Conservation (phyloP, 345 rosid species). For the Mangifera indica region DNA sequence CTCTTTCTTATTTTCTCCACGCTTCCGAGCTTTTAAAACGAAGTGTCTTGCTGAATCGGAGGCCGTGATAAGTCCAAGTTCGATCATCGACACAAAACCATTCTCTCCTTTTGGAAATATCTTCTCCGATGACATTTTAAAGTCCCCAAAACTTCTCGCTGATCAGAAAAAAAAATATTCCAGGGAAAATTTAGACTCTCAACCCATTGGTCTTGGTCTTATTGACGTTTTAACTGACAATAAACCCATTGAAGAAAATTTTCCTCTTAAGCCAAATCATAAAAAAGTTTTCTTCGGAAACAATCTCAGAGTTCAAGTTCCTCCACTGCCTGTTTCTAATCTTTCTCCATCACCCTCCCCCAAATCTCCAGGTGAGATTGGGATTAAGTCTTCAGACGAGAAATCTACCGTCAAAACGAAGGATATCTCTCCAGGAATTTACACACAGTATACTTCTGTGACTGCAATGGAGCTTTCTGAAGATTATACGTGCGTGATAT, state of each 20-base stretch:
- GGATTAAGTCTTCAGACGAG: conserved; percentile 41
- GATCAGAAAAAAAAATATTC: conserved; percentile 24
- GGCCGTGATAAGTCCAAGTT: conserved; percentile 52
- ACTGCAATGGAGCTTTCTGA: conserved; percentile 76
- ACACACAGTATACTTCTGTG: conserved; percentile 29
- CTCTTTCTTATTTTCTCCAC: conserved; percentile 50
- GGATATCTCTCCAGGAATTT: conserved; percentile 25
- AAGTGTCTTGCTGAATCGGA: conserved; percentile 47
- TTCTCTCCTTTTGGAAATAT: conserved; percentile 39
- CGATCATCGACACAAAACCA: conserved; percentile 53
- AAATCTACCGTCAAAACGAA: conserved; percentile 30
- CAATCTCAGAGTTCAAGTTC: conserved; percentile 55
- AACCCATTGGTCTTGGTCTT: conserved; percentile 62
- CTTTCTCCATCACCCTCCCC: conserved; percentile 26
- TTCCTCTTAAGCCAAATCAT: conserved; percentile 31
- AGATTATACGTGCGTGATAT: conserved; percentile 79
- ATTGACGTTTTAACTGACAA: conserved; percentile 23
- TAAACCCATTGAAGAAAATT: conserved; percentile 16
- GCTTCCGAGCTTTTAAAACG: conserved; percentile 51
- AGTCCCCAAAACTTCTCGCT: conserved; percentile 34
- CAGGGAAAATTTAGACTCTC: conserved; percentile 32
- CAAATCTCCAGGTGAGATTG: conserved; percentile 45
- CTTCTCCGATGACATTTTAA: conserved; percentile 26
- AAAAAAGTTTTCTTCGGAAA: conserved; percentile 56
- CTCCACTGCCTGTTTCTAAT: conserved; percentile 21